These are phyloP conservation scores for Pichia rugopelliculosa DNA, from an alignment of 805 yeast genomes.

Conservation along the genomic window DNA sequence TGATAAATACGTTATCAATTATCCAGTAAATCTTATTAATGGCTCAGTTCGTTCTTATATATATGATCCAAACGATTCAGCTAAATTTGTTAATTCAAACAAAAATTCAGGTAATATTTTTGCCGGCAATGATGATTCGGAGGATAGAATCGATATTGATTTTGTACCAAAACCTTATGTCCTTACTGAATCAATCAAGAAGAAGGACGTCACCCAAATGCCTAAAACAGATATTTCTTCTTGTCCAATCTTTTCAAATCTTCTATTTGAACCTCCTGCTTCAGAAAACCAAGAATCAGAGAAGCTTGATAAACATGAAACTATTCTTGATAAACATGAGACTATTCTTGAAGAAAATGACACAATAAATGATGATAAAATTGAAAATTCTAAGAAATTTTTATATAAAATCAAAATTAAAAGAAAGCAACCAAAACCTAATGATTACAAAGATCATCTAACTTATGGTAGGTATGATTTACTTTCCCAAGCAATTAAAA, in stretches of 20 bases:
- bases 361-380: slow-evolving; percentile 4
- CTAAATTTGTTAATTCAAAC: neutral
- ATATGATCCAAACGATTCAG: slow-evolving; percentile 1
- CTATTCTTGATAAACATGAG: no score
- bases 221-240: neutral
- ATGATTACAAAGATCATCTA: slow-evolving; percentile 15
- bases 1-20: slow-evolving; percentile 33
- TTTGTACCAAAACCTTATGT: slow-evolving; percentile 14
- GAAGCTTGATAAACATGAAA: neutral
- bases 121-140: neutral
- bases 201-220: neutral
- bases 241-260: slow-evolving; percentile 8
- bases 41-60: slow-evolving; percentile 3
- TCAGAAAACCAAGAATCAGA: neutral
- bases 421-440: slow-evolving; percentile 14
- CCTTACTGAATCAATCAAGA: slow-evolving; percentile 6
- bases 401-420: slow-evolving; percentile 25
- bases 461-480: slow-evolving; percentile 26
- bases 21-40: slow-evolving; percentile 18
- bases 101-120: neutral
- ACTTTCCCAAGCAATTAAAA: slow-evolving; percentile 31
- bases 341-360: neutral
- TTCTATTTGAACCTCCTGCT: slow-evolving; percentile 1
- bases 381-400: slow-evolving; percentile 12
- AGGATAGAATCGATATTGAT: neutral